Evolutionary conservation across 768 basidiomycete genomes (phyloP).

Genomic region (Tylopilus cervinicoccineus): DNA sequence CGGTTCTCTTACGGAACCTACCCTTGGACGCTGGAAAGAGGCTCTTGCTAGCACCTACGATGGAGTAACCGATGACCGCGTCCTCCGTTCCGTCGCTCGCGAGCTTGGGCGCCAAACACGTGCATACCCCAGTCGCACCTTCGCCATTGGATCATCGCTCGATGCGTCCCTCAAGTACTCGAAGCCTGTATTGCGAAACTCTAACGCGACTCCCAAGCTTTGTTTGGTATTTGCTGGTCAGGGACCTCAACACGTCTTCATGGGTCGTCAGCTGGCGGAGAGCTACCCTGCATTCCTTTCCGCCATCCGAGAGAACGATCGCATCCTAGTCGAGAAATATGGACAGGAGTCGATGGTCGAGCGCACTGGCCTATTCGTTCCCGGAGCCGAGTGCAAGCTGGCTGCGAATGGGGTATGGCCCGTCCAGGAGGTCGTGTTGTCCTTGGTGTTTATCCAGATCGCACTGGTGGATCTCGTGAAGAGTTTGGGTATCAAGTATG

Average conservation of each 20-base stretch:
- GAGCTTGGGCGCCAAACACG: conserved; percentile 29
- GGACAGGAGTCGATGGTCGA: conserved; percentile 31
- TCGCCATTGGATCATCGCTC: conserved; percentile 23
- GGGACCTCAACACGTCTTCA: conserved; percentile 33
- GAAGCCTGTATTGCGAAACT: conserved; percentile 25
- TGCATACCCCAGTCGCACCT: conserved; percentile 26
- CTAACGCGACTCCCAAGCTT: conserved; percentile 25
- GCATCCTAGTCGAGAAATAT: conserved; percentile 27
- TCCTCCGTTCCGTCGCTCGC: conserved; percentile 26
- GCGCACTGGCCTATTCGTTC: conserved; percentile 32
- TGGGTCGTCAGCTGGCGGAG: conserved; percentile 35
- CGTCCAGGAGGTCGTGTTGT: conserved; percentile 31
- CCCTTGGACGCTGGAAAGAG: conserved; percentile 25
- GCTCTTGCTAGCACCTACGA: conserved; percentile 13
- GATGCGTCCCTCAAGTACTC: conserved; percentile 27
- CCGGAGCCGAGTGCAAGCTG: conserved; percentile 22
- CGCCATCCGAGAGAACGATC: conserved; percentile 30
- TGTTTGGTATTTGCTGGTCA: conserved; percentile 35
- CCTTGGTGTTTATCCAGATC: conserved; percentile 32
- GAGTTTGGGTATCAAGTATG: conserved; percentile 30
- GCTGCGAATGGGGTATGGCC: conserved; percentile 29
- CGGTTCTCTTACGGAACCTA: conserved; percentile 27
- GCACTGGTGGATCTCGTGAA: conserved; percentile 32
- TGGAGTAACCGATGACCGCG: conserved; percentile 18
- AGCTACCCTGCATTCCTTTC: conserved; percentile 30